These are phyloP conservation scores for Amylocarpus encephaloides DNA, from an alignment of 2,329 filamentous ascomycete genomes.

Conservation along the genomic window DNA sequence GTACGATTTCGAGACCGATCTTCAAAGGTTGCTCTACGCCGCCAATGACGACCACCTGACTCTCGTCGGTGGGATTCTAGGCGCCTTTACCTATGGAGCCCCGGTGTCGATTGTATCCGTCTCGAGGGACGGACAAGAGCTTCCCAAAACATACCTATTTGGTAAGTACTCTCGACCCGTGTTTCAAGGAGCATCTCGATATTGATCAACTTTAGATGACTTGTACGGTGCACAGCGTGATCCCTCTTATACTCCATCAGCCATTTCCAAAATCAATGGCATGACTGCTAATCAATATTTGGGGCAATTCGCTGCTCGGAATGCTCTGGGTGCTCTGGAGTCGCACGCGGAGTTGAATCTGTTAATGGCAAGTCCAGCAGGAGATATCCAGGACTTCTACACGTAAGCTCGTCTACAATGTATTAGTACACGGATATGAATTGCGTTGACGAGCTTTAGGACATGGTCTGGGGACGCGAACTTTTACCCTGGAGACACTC, in stretches of 20 bases:
- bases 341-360: slow-evolving; percentile 35
- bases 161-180: slow-evolving; percentile 6
- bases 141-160: slow-evolving; percentile 32
- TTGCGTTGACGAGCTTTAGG: slow-evolving; percentile 19
- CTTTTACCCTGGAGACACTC: slow-evolving; percentile 35
- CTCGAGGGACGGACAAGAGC: slow-evolving; percentile 45
- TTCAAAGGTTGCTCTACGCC: slow-evolving; percentile 42
- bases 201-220: slow-evolving; percentile 20
- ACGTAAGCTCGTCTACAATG: slow-evolving; percentile 7
- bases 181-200: neutral
- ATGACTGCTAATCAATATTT: slow-evolving; percentile 42
- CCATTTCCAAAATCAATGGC: slow-evolving; percentile 49
- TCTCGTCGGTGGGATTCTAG: slow-evolving; percentile 44
- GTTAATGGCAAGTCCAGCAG: slow-evolving; percentile 19
- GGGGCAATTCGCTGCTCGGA: slow-evolving; percentile 35
- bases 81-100: slow-evolving; percentile 44
- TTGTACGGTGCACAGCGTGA: slow-evolving; percentile 16
- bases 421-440: slow-evolving; percentile 23
- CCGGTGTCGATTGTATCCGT: slow-evolving; percentile 49
- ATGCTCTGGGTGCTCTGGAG: slow-evolving; percentile 31
- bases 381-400: slow-evolving; percentile 31
- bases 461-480: slow-evolving; percentile 29
- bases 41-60: slow-evolving; percentile 60
- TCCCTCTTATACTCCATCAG: slow-evolving; percentile 32
- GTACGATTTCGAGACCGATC: slow-evolving; percentile 48